phyloP scores from a whole-genome alignment of 2,329 filamentous ascomycete species.

The Biscogniauxia mediterranea region DNA sequence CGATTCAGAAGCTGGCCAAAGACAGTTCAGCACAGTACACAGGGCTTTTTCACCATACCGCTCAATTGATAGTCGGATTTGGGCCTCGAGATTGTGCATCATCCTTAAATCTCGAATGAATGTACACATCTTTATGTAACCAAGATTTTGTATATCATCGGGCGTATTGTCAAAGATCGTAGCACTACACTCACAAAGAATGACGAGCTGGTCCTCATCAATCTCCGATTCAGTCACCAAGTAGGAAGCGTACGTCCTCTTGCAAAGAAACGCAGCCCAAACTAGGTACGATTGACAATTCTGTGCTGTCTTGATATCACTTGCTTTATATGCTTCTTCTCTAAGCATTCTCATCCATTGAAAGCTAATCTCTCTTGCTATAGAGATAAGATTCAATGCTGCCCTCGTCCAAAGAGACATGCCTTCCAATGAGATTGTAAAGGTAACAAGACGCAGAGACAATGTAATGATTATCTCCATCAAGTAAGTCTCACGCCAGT shows the following conservation, averaged over 20 bases:
- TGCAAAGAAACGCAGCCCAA: slow-evolving; percentile 55
- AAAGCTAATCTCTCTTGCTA: slow-evolving; percentile 42
- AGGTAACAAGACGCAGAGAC: slow-evolving; percentile 38
- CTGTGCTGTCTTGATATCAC: slow-evolving; percentile 37
- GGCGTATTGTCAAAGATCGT: slow-evolving; percentile 47
- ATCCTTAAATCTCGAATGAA: slow-evolving; percentile 48
- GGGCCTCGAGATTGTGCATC: slow-evolving; percentile 33
- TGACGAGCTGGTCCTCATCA: slow-evolving; percentile 14
- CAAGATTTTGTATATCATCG: slow-evolving; percentile 35
- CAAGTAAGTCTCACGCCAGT: slow-evolving; percentile 57
- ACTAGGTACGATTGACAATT: slow-evolving; percentile 46
- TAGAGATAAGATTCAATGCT: slow-evolving; percentile 37
- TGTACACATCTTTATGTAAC: slow-evolving; percentile 34
- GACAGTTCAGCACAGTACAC: slow-evolving; percentile 34
- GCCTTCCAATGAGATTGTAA: slow-evolving; percentile 12
- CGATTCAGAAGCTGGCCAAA: slow-evolving; percentile 42
- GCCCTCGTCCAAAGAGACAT: slow-evolving; percentile 1
- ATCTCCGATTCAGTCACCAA: slow-evolving; percentile 6
- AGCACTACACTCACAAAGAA: slow-evolving; percentile 26
- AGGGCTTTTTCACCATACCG: slow-evolving; percentile 16
- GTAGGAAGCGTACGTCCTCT: slow-evolving; percentile 34
- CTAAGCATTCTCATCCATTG: slow-evolving; percentile 51
- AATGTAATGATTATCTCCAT: slow-evolving; percentile 60
- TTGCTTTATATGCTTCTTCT: slow-evolving; percentile 40
- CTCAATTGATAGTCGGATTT: slow-evolving; percentile 36